Base-by-base conservation (phyloP, 1,139 yeast genomes). In the Martiniozyma asiatica region DNA sequence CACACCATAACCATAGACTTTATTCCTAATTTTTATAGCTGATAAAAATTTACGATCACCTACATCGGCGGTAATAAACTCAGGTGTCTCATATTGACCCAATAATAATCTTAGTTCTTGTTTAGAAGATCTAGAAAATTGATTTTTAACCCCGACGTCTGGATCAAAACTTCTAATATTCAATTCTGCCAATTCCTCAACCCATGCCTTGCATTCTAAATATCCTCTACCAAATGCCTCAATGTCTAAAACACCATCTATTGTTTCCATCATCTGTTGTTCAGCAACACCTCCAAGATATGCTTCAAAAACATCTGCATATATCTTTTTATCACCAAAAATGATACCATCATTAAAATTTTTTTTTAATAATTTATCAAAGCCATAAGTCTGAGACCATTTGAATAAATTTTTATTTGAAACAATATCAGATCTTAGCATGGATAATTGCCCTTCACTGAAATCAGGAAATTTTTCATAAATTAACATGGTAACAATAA, bases 241-340 rank as follows among this genome's bases (percentile, higher is more conserved):
- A 2, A 73, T 67, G 24, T 39, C 36, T 1, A 37, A 36, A n/a
- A 34, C 31, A 9, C 44, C 44, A 6, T 35, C 41, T 3, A 16
- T 11, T 10, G 34, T 30, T 26, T 41, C 43, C 26, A 33, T 28
- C 38, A 42, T 39, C 21, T 36, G 31, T 18, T 34, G 33, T 22
- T 42, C 45, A 5, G 31, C 40, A 20, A 85, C 55, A 0, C 87
- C 95, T 6, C 93, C 96, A 20, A 85, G 61, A 44, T 84, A 85
- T 0, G 95, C 94, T 53, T 85, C 94, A 51, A 85, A 81, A 1
- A 77, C 66, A 55, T 79, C 92, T 1, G 92, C 85, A 43, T 62
- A 61, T 3, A 73, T 59, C 47, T 79, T 79, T 38, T 61, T 66
- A 29, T 55, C 60, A 10, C 67, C 66, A 13, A 50, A 48, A 13